phyloP scores from a whole-genome alignment of 768 basidiomycete genomes.

The Hypholoma sublateritium region DNA sequence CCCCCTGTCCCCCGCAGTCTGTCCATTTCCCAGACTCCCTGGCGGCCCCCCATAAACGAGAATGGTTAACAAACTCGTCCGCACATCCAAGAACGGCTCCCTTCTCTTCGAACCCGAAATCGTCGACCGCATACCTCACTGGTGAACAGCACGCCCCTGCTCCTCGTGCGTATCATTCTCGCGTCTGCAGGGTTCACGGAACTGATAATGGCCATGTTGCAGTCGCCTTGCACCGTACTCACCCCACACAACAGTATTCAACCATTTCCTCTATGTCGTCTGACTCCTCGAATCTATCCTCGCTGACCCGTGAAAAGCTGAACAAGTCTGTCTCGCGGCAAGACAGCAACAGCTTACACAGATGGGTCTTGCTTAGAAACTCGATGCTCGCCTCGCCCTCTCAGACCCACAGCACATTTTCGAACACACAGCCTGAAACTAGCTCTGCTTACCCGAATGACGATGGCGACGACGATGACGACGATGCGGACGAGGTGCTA shows the following conservation, averaged over 20 bases:
- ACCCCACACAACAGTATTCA: conserved; percentile 14
- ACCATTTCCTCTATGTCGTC: conserved; percentile 42
- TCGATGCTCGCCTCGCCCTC: conserved; percentile 62
- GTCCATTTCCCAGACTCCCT: conserved; percentile 33
- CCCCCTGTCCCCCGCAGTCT: conserved; percentile 22
- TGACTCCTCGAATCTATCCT: conserved; percentile 50
- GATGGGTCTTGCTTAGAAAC: conserved; percentile 89
- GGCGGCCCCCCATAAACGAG: conserved; percentile 36
- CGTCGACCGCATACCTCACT: conserved; percentile 81
- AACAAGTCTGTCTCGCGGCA: conserved; percentile 58
- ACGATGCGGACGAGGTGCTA: conserved; percentile 45
- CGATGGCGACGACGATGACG: conserved; percentile 40
- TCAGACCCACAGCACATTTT: conserved; percentile 31
- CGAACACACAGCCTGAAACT: conserved; percentile 24
- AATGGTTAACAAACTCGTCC: conserved; percentile 86
- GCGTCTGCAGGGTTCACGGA: conserved; percentile 12
- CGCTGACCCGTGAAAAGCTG: conserved; percentile 75
- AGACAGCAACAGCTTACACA: conserved; percentile 76
- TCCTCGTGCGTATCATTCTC: conserved; percentile 23
- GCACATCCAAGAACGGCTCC: conserved; percentile 82
- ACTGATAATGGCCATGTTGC: conserved; percentile 13
- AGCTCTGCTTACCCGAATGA: conserved; percentile 35
- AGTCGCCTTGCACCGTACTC: conserved; percentile 12
- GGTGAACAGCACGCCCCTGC: conserved; percentile 21
- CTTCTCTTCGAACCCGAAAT: conserved; percentile 85